Conservation (phyloP, 129 eudicot genomes). For the Dittrichia graveolens region DNA sequence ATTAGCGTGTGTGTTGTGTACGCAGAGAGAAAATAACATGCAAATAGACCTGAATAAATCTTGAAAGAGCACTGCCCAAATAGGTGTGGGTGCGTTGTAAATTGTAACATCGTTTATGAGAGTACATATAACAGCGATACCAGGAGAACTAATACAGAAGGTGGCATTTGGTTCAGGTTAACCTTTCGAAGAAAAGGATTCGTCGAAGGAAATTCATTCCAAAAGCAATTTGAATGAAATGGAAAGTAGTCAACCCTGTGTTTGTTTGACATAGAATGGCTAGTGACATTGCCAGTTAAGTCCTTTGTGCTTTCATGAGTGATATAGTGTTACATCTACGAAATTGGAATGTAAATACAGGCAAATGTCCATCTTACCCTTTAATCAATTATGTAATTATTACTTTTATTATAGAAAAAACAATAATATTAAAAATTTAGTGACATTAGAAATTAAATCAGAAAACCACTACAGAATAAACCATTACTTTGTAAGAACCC, state of each 20-base stretch:
- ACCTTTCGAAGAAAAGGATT: neutral
- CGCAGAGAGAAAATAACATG: neutral
- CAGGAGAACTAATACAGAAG: neutral
- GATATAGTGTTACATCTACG: neutral
- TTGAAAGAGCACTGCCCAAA: neutral
- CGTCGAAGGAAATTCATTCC: neutral
- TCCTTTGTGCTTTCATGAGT: slow-evolving; percentile 8
- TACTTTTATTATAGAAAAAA: neutral
- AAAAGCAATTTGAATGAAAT: neutral
- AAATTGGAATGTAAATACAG: neutral
- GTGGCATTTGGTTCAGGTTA: neutral
- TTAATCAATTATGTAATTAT: neutral
- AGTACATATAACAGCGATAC: neutral
- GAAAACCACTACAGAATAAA: neutral
- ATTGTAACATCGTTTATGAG: neutral
- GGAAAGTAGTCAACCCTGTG: neutral
- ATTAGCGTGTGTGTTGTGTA: neutral
- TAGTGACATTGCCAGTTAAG: neutral
- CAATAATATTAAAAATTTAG: neutral
- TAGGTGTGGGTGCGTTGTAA: neutral
- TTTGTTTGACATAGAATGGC: slow-evolving; percentile 5
- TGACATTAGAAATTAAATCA: neutral
- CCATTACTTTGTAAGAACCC: slow-evolving; percentile 16
- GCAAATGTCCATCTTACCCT: slow-evolving; percentile 3
- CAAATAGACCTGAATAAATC: neutral